These are phyloP conservation scores for Trapa bicornis DNA, from an alignment of 345 rosid genomes.

Conservation along the genomic window DNA sequence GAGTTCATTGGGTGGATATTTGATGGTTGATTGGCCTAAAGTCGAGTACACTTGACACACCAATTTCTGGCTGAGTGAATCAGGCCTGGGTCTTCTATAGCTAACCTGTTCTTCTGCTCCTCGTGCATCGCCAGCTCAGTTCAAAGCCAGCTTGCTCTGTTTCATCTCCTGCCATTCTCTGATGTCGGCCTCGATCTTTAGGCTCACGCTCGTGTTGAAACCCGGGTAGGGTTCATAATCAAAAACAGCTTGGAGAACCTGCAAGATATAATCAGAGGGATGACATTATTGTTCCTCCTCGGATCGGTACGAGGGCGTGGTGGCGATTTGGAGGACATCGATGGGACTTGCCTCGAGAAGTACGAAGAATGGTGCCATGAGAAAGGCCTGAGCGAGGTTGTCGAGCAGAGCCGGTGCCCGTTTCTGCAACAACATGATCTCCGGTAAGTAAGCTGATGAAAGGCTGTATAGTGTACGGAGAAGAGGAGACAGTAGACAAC, in stretches of 20 bases:
- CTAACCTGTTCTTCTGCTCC: not conserved
- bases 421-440: constrained; percentile 24
- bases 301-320: not conserved
- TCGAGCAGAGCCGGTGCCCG: constrained; percentile 84
- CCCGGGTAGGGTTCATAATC: constrained; percentile 75
- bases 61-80: too few species aligned
- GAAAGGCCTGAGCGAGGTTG: constrained; percentile 60
- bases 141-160: constrained; percentile 6
- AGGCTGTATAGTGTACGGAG: not conserved
- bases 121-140: not conserved
- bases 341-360: constrained; percentile 58
- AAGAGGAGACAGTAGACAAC: not conserved
- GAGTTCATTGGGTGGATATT: too few species aligned
- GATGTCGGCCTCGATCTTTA: constrained; percentile 8
- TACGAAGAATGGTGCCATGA: constrained; percentile 91
- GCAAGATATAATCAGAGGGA: not conserved
- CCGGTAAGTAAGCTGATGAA: not conserved
- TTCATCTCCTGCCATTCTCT: constrained; percentile 12
- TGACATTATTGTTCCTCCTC: not conserved
- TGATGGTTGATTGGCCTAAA: too few species aligned
- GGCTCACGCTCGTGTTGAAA: not conserved
- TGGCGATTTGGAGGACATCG: not conserved
- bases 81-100: too few species aligned
- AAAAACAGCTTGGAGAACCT: constrained; percentile 54
- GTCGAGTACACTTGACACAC: too few species aligned